phyloP scores from a whole-genome alignment of 2,329 filamentous ascomycete species.

The Diplodia scrobiculata region DNA sequence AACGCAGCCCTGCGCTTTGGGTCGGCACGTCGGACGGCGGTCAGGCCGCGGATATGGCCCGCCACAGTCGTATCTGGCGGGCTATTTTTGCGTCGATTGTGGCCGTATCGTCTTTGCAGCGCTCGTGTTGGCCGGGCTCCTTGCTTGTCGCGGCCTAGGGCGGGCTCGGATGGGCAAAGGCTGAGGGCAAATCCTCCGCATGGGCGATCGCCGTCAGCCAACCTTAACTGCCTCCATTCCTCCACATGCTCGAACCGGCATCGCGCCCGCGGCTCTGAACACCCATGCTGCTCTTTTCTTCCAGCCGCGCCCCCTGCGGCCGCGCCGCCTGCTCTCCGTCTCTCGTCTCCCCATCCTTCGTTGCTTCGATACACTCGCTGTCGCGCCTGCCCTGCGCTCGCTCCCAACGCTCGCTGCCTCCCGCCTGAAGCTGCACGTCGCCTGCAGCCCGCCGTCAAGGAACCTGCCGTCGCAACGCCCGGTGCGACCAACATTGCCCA shows the following conservation, averaged over 20 bases:
- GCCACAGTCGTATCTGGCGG: not conserved
- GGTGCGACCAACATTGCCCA: constrained; percentile 1
- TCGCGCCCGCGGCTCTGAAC: constrained; percentile 3
- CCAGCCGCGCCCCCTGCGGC: constrained; percentile 8
- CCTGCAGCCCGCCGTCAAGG: constrained; percentile 11
- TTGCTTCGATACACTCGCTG: not conserved
- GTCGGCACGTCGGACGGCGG: not conserved
- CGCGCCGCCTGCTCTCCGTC: not conserved
- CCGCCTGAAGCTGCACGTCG: not conserved
- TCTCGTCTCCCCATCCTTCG: not conserved
- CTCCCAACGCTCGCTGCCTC: constrained; percentile 5
- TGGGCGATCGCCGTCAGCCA: constrained; percentile 12
- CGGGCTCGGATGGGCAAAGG: not conserved
- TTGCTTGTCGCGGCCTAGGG: constrained; percentile 12
- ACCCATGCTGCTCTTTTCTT: constrained; percentile 22
- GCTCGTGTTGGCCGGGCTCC: constrained; percentile 23
- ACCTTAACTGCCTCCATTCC: constrained; percentile 27
- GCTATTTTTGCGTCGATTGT: constrained; percentile 11
- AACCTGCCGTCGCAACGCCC: not conserved
- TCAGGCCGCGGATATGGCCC: not conserved
- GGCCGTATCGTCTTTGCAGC: not conserved
- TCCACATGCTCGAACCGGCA: constrained; percentile 15
- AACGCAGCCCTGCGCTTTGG: not conserved
- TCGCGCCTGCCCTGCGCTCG: constrained; percentile 12
- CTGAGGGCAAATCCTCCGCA: constrained; percentile 24